These are phyloP conservation scores for Emericellopsis atlantica DNA, from an alignment of 2,329 filamentous ascomycete genomes.

Conservation along the genomic window DNA sequence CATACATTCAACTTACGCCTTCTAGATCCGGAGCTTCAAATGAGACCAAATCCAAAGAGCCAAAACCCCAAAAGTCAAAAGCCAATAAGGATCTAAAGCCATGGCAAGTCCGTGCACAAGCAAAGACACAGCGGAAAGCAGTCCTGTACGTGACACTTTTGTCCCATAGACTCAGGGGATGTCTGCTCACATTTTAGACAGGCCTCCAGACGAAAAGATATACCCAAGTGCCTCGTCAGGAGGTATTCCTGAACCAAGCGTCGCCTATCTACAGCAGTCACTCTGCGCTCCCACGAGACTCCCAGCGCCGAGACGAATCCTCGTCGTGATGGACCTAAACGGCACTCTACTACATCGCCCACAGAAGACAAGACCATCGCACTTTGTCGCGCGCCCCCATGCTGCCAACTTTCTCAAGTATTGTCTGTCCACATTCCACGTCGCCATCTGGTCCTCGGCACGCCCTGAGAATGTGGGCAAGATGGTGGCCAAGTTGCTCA, in stretches of 20 bases:
- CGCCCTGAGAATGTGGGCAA: constrained; percentile 55
- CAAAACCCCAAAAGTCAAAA: no score
- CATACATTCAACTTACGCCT: no score
- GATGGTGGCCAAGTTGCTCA: constrained; percentile 57
- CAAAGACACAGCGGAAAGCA: no score
- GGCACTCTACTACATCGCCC: constrained; percentile 75
- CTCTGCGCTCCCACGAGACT: constrained; percentile 26
- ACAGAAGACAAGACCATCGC: constrained; percentile 27
- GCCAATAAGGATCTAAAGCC: no score
- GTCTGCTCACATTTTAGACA: neutral
- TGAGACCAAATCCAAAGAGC: no score
- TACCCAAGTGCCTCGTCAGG: constrained; percentile 28
- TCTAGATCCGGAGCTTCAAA: no score
- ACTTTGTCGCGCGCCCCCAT: constrained; percentile 55
- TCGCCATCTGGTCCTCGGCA: constrained; percentile 89
- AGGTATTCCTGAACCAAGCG: constrained; percentile 47
- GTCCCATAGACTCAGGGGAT: no score
- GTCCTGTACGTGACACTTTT: no score
- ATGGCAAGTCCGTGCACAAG: no score
- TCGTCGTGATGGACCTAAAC: constrained; percentile 86
- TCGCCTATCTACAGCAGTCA: constrained; percentile 47
- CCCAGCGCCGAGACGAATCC: constrained; percentile 43
- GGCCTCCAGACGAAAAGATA: neutral
- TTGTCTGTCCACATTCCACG: constrained; percentile 59
- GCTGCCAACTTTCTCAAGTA: constrained; percentile 59